phyloP scores from a whole-genome alignment of 768 basidiomycete genomes.

The Lenzites betulinus region DNA sequence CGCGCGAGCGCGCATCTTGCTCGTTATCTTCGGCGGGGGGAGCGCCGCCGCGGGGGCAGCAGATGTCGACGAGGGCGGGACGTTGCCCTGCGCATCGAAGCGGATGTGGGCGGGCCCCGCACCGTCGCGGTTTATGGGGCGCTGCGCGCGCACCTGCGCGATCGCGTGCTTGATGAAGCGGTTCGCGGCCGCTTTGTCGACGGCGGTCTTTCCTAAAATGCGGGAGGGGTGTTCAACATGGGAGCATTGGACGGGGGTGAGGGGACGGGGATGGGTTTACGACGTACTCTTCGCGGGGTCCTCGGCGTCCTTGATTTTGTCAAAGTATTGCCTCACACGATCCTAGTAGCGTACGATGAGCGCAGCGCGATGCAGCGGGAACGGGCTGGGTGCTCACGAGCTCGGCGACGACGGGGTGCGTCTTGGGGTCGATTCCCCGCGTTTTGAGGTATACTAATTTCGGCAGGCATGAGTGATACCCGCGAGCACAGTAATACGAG shows the following conservation, averaged over 20 bases:
- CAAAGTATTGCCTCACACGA: constrained; percentile 77
- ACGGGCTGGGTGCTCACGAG: constrained; percentile 46
- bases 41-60: constrained; percentile 28
- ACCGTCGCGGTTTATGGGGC: constrained; percentile 22
- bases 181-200: constrained; percentile 79
- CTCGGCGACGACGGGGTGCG: constrained; percentile 76
- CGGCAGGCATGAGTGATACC: neutral
- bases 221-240: too few relatives aligned
- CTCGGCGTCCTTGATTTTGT: constrained; percentile 78
- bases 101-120: constrained; percentile 23
- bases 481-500: too few relatives aligned
- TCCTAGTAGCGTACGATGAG: constrained; percentile 44
- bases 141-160: constrained; percentile 50
- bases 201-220: constrained; percentile 45
- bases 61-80: neutral
- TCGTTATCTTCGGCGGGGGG: constrained; percentile 61
- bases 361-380: neutral
- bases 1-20: constrained; percentile 72
- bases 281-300: constrained; percentile 58
- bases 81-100: constrained; percentile 13
- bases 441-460: constrained; percentile 79
- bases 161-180: constrained; percentile 88
- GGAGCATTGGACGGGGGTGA: neutral
- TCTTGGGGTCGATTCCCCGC: constrained; percentile 75
- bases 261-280: neutral